These are phyloP conservation scores for Suhomyces choctaworum DNA, from an alignment of 1,139 yeast species.

Conservation along the genomic window DNA sequence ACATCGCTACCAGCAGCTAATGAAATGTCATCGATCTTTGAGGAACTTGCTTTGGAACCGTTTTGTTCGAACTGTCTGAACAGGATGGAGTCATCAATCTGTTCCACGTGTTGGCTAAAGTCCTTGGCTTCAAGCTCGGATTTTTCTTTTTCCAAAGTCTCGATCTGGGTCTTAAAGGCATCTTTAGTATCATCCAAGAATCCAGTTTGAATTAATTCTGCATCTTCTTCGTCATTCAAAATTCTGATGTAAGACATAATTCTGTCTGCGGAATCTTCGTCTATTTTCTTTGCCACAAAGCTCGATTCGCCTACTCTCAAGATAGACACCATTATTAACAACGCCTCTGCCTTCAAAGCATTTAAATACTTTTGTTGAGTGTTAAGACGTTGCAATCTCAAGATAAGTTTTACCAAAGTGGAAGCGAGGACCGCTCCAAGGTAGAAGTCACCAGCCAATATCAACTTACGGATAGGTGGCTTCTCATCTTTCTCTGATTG, in stretches of 20 bases:
- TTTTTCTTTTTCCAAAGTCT: constrained; percentile 54
- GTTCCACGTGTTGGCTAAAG: constrained; percentile 68
- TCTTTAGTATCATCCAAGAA: constrained; percentile 86
- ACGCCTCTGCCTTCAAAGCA: constrained; percentile 92
- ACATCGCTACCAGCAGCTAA: constrained; percentile 47
- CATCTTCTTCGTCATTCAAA: constrained; percentile 64
- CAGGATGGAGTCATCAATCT: constrained; percentile 76
- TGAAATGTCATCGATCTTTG: constrained; percentile 52
- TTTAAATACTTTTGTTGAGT: constrained; percentile 60
- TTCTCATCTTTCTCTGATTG: constrained; percentile 34
- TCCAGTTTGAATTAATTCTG: constrained; percentile 57
- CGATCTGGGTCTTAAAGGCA: constrained; percentile 71
- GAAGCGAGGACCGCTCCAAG: constrained; percentile 86
- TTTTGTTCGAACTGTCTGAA: constrained; percentile 80
- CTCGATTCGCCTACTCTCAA: constrained; percentile 86
- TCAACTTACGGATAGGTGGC: constrained; percentile 80
- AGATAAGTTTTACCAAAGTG: constrained; percentile 82
- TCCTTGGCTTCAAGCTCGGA: constrained; percentile 61
- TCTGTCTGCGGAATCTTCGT: constrained; percentile 94
- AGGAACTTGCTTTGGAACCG: constrained; percentile 23
- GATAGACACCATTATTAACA: constrained; percentile 87
- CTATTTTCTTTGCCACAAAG: constrained; percentile 74
- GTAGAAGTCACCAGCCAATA: constrained; percentile 87
- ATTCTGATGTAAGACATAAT: constrained; percentile 79
- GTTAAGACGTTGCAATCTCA: constrained; percentile 68